Evolutionary conservation across 1,284 basidiomycete genomes (phyloP), one percentile per base, ranked within the genome.

Genomic region (Ustilago trichophora): DNA sequence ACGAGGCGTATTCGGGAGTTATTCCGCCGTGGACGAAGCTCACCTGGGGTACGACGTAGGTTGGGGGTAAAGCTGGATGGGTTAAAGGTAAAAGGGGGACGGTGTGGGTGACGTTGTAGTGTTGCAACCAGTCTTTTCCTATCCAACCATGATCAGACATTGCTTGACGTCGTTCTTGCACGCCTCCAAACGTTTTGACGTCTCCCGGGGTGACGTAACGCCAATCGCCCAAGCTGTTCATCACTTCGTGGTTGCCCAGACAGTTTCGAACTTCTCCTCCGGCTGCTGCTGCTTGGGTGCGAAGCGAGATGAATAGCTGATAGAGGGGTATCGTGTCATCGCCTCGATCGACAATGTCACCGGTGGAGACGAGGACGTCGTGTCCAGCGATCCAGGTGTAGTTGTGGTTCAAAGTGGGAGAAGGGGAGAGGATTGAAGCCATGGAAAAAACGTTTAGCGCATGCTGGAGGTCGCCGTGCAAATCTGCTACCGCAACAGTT

Each of bases 181-280:
- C 18, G 0, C 78, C 78, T 11, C 82, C 78, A 25, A 82, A 82
- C 7, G 76, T 75, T 5, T 63, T 65, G 4, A 83, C 76, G 52
- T 84, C 83, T 10, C 80, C 78, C 10, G 56, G 43, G 0, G 82
- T 83, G 6, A 84, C 83, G 29, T 83, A 84, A 1, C 83, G 53
- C 82, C 82, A 83, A 57, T 84, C 83, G 7, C 75, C 72, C 24
- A 83, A 41, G 0, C 77, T 78, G 40, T 83, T 83, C 82, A 81
- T 79, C 18, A 80, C 21, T 43, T 76, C 75, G 33, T 76, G 75
- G 33, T 78, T 78, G 15, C 76, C 76, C 7, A 75, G 26, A 25
- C 70, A 47, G 22, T 76, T 75, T 5, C 44, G 27, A 3, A 81
- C 79, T 12, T 55, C 37, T 4, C 78, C 78, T 11, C 78, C 76